These are phyloP conservation scores for Boletus pseudopeckii DNA, from an alignment of 768 basidiomycete genomes.

Conservation along the genomic window DNA sequence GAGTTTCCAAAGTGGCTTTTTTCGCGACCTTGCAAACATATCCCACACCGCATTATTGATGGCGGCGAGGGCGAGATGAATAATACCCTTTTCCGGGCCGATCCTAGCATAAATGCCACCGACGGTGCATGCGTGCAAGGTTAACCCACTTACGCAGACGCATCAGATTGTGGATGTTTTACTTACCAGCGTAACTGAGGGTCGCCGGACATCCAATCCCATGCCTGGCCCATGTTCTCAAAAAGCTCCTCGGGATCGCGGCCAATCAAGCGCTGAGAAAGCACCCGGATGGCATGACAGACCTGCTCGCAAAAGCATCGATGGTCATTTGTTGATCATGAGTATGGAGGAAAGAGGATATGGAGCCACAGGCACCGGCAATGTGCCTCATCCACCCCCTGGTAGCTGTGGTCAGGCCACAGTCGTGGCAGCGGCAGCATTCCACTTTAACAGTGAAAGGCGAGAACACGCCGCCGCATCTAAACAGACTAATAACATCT, in stretches of 20 bases:
- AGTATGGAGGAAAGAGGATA: background rate
- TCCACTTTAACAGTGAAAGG: background rate
- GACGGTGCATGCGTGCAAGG: background rate
- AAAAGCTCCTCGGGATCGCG: constrained; percentile 81
- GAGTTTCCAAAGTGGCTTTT: constrained; percentile 91
- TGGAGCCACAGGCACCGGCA: background rate
- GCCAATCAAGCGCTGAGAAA: constrained; percentile 77
- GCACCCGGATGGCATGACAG: constrained; percentile 71
- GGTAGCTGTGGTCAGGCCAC: background rate
- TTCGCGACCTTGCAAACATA: constrained; percentile 71
- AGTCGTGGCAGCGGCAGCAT: background rate
- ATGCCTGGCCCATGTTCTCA: constrained; percentile 82
- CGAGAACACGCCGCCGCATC: background rate
- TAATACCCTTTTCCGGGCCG: constrained; percentile 90
- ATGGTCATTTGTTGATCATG: background rate
- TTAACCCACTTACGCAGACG: background rate
- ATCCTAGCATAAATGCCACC: constrained; percentile 46
- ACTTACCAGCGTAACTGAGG: constrained; percentile 81
- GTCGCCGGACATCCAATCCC: constrained; percentile 81
- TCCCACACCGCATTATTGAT: constrained; percentile 94
- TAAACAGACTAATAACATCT: background rate
- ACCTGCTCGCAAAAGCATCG: constrained; percentile 39
- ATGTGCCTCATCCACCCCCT: background rate
- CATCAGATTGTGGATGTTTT: constrained; percentile 15
- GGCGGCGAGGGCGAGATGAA: constrained; percentile 82